Evolutionary conservation across 371 early-diverging fungal species (phyloP).

Genomic region (Chytridium lagenaria): DNA sequence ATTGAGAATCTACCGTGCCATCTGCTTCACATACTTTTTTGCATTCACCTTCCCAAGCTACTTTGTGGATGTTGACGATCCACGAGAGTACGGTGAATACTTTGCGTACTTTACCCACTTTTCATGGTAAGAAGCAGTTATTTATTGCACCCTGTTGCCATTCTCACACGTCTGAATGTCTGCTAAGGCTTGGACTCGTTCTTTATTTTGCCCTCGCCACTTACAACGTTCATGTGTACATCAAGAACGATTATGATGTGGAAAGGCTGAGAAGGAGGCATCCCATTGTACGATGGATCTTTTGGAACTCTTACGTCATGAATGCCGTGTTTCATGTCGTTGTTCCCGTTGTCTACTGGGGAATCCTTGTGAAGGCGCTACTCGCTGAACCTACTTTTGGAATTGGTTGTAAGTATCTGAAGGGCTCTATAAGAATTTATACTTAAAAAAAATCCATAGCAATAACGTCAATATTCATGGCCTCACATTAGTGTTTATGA

Average conservation of each 20-base stretch:
- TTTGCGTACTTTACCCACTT: too few relatives aligned
- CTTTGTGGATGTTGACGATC: too few relatives aligned
- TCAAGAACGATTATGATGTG: background rate
- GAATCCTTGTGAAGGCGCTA: background rate
- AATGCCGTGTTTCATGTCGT: background rate
- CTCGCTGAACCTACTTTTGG: background rate
- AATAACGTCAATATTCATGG: background rate
- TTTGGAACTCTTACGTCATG: background rate
- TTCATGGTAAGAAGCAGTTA: too few relatives aligned
- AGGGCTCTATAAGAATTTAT: background rate
- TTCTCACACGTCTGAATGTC: too few relatives aligned
- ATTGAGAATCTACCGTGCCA: too few relatives aligned
- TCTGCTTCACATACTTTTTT: too few relatives aligned
- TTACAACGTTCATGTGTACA: constrained; percentile 13
- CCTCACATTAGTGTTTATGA: background rate
- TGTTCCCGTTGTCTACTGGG: constrained; percentile 1
- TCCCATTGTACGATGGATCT: background rate
- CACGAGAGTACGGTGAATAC: too few relatives aligned
- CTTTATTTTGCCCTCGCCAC: background rate
- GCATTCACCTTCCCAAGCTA: too few relatives aligned
- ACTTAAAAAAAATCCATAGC: background rate
- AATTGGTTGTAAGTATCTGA: background rate
- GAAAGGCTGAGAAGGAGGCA: background rate
- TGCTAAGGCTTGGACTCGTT: too few relatives aligned
- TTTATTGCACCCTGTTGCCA: too few relatives aligned